phyloP scores from a whole-genome alignment of 352 stramenopile genomes.

The Phytophthora sp. region DNA sequence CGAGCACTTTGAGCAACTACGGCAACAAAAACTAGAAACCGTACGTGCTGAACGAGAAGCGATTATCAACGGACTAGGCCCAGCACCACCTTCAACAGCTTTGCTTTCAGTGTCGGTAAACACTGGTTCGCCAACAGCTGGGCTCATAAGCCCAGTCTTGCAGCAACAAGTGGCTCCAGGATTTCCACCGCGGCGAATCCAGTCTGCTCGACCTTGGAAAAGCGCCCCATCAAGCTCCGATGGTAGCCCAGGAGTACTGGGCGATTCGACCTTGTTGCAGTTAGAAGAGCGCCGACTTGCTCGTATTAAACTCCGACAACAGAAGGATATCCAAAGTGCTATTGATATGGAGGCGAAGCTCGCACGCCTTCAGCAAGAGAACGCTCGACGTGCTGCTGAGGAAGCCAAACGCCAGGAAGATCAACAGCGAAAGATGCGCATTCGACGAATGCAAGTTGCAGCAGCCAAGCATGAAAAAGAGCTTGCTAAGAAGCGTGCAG shows the following conservation, averaged over 20 bases:
- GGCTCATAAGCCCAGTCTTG: slow-evolving; percentile 8
- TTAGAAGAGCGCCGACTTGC: slow-evolving; percentile 67
- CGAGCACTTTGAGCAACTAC: slow-evolving; percentile 73
- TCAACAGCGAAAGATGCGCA: slow-evolving; percentile 57
- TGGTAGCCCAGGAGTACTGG: slow-evolving; percentile 5
- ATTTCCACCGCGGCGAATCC: slow-evolving; percentile 27
- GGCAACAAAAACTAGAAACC: slow-evolving; percentile 64
- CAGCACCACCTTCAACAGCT: slow-evolving; percentile 34
- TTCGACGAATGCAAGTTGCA: slow-evolving; percentile 51
- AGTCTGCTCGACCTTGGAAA: slow-evolving; percentile 38
- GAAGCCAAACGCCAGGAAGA: slow-evolving; percentile 66
- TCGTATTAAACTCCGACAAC: slow-evolving; percentile 72
- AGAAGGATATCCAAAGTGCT: slow-evolving; percentile 75
- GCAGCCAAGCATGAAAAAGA: slow-evolving; percentile 68
- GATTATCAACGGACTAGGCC: slow-evolving; percentile 44
- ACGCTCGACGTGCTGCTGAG: slow-evolving; percentile 52
- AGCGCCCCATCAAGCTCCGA: neutral
- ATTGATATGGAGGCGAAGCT: slow-evolving; percentile 83
- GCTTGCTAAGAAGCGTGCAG: slow-evolving; percentile 64
- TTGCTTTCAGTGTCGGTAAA: slow-evolving; percentile 16
- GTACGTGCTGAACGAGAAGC: slow-evolving; percentile 63
- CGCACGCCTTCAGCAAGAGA: slow-evolving; percentile 70
- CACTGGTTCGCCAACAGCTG: slow-evolving; percentile 11
- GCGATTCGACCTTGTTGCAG: slow-evolving; percentile 63
- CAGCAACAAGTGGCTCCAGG: slow-evolving; percentile 25